Evolutionary conservation across 805 yeast species (phyloP).

Genomic region (Candida loeiensis): DNA sequence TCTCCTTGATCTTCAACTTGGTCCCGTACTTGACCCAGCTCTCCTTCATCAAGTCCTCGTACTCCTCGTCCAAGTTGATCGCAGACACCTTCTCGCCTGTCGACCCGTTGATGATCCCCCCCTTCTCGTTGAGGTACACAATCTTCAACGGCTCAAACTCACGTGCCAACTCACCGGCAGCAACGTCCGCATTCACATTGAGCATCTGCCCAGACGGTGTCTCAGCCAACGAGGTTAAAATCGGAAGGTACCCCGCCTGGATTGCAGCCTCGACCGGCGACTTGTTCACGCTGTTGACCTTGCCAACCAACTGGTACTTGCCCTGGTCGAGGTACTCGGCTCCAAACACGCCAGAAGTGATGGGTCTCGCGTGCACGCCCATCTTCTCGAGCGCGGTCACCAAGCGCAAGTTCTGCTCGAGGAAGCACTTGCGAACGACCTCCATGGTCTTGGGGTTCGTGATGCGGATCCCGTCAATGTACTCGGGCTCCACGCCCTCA

Average conservation of each 20-base stretch:
- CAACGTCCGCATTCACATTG: constrained; percentile 97
- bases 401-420: constrained; percentile 90
- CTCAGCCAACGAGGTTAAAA: constrained; percentile 93
- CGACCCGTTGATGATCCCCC: constrained; percentile 91
- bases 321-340: constrained; percentile 90
- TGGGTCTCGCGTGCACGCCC: constrained; percentile 98
- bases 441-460: constrained; percentile 94
- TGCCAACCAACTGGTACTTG: constrained; percentile 90
- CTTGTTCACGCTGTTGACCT: constrained; percentile 80
- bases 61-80: constrained; percentile 95
- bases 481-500: constrained; percentile 93
- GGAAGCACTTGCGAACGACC: constrained; percentile 90
- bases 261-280: constrained; percentile 87
- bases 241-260: constrained; percentile 94
- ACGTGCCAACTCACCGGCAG: constrained; percentile 96
- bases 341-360: constrained; percentile 94
- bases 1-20: constrained; percentile 92
- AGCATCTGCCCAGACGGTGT: constrained; percentile 94
- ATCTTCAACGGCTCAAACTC: constrained; percentile 96
- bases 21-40: constrained; percentile 99
- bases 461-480: constrained; percentile 93
- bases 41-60: constrained; percentile 83
- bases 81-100: constrained; percentile 86
- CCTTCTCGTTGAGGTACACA: constrained; percentile 94
- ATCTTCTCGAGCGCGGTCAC: constrained; percentile 94